These are phyloP conservation scores for Microdochium bolleyi DNA, from an alignment of 2,329 filamentous ascomycete species.

Conservation along the genomic window DNA sequence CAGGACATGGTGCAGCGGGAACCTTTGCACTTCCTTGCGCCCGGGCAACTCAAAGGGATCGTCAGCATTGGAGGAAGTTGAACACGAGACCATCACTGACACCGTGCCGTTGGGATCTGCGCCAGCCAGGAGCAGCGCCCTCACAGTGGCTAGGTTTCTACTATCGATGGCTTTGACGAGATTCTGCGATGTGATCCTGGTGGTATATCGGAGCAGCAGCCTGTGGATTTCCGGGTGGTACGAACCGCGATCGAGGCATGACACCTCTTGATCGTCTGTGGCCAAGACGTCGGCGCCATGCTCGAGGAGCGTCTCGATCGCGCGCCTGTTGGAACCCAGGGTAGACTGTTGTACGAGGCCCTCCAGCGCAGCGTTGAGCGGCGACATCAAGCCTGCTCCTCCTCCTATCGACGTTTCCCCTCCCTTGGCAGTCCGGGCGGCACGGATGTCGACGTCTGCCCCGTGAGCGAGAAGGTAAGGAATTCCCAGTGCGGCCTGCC, in stretches of 20 bases:
- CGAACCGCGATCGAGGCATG: background rate
- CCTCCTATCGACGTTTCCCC: background rate
- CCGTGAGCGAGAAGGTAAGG: background rate
- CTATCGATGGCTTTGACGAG: background rate
- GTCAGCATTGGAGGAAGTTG: background rate
- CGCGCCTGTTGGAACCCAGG: background rate
- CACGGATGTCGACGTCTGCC: background rate
- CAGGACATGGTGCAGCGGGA: background rate
- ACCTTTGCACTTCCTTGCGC: background rate
- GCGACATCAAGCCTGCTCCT: background rate
- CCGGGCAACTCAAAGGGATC: background rate
- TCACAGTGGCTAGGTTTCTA: background rate
- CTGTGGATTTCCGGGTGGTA: background rate
- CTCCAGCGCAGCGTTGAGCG: background rate
- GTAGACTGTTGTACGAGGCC: background rate
- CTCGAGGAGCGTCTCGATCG: background rate
- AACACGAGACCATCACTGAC: background rate
- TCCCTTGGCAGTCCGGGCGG: background rate
- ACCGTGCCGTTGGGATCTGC: background rate
- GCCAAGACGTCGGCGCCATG: background rate
- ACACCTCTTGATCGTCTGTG: background rate
- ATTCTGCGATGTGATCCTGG: background rate
- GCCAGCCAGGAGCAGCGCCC: background rate
- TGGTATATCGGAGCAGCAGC: background rate
- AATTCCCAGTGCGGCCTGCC: background rate